Conservation (phyloP, 345 rosid genomes). For the Hevea brasiliensis region DNA sequence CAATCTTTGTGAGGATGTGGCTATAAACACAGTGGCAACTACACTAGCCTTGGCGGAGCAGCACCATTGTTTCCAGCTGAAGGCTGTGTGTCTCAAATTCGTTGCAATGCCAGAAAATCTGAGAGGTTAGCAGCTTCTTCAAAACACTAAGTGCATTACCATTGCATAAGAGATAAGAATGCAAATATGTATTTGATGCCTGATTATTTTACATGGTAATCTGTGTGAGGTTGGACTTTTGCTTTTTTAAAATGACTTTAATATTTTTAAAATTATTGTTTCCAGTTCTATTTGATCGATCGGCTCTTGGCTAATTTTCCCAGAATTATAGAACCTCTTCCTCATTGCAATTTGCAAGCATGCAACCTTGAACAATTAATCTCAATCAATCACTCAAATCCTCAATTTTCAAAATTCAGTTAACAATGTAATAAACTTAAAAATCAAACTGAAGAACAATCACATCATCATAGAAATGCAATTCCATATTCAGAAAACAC, state of each 20-base stretch:
- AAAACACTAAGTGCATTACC: not conserved
- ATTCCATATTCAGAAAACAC: no score
- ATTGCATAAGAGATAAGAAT: slow-evolving; percentile 1
- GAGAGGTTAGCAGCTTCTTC: slow-evolving; percentile 28
- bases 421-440: no score
- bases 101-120: slow-evolving; percentile 37
- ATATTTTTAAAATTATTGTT: no score
- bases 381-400: no score
- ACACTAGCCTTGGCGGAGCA: slow-evolving; percentile 80
- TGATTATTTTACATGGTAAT: not conserved
- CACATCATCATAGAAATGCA: no score
- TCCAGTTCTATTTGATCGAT: no score
- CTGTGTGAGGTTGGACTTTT: not conserved
- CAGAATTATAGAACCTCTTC: not conserved
- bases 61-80: slow-evolving; percentile 70
- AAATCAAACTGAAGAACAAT: no score
- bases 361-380: no score
- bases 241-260: not conserved
- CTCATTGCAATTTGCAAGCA: no score
- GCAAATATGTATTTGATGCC: not conserved
- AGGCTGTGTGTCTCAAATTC: slow-evolving; percentile 72
- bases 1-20: slow-evolving; percentile 65
- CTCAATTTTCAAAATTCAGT: no score
- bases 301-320: no score
- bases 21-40: slow-evolving; percentile 74